phyloP scores from a whole-genome alignment of 495 filamentous ascomycete species.

The Penicillium bovifimosum region DNA sequence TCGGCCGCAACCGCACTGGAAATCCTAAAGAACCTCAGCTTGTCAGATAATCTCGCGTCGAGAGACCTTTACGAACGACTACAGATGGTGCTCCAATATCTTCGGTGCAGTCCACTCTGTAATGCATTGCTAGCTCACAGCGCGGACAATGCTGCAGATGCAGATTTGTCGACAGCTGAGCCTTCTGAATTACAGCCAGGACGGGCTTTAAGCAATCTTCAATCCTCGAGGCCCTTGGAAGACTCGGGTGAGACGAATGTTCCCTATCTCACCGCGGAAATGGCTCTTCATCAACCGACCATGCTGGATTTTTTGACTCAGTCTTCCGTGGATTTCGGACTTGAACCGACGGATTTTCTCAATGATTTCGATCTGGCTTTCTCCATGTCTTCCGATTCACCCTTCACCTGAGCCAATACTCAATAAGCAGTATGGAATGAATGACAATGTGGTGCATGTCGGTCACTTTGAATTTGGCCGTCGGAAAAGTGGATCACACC shows the following conservation, averaged over 20 bases:
- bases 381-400: not conserved
- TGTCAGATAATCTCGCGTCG: slow-evolving; percentile 29
- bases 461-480: not conserved
- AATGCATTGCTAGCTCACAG: not conserved
- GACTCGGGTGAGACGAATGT: not conserved
- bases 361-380: slow-evolving; percentile 15
- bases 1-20: slow-evolving; percentile 30
- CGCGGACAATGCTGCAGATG: not conserved
- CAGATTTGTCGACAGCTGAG: not conserved
- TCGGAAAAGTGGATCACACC: not conserved
- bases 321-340: slow-evolving; percentile 25
- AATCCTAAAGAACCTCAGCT: slow-evolving; percentile 29
- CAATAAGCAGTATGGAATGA: no score
- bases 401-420: not conserved
- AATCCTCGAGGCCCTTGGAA: not conserved
- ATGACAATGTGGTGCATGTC: no score
- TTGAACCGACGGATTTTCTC: slow-evolving; percentile 27
- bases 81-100: slow-evolving; percentile 20
- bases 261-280: slow-evolving; percentile 27
- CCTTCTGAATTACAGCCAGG: not conserved
- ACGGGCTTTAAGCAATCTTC: not conserved
- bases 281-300: slow-evolving; percentile 32
- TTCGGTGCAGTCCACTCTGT: slow-evolving; percentile 4
- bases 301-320: slow-evolving; percentile 36
- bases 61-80: slow-evolving; percentile 30